Conservation (phyloP, 1,139 yeast genomes). For the Suhomyces guaymorum region DNA sequence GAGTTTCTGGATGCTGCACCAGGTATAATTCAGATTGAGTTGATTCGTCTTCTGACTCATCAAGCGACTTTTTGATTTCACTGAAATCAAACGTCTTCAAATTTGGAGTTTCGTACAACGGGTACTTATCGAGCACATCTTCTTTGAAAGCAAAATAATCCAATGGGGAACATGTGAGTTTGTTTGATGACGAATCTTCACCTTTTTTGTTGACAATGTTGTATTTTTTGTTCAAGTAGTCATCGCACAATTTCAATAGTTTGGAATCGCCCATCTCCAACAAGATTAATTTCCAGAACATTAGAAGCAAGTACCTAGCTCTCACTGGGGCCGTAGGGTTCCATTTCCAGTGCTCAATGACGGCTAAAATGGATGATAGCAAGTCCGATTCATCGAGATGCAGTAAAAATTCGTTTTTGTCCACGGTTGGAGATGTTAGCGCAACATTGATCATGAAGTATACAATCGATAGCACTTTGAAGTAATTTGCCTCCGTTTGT, state of each 20-base stretch:
- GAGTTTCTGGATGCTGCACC: too few species aligned
- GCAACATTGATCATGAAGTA: constrained; percentile 47
- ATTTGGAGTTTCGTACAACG: constrained; percentile 47
- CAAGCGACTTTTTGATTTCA: constrained; percentile 16
- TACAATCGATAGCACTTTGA: constrained; percentile 51
- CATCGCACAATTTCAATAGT: constrained; percentile 48
- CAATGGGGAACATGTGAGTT: constrained; percentile 64
- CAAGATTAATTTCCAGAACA: constrained; percentile 61
- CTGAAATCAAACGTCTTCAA: constrained; percentile 21
- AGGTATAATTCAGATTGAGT: background rate
- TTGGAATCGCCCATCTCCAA: constrained; percentile 64
- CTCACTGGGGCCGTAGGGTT: constrained; percentile 31
- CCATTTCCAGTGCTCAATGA: constrained; percentile 73
- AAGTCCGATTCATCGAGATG: constrained; percentile 31
- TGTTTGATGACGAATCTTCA: constrained; percentile 20
- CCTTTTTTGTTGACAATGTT: constrained; percentile 38
- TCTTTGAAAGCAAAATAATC: constrained; percentile 80
- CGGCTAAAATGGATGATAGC: constrained; percentile 46
- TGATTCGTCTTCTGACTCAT: constrained; percentile 5
- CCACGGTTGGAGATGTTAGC: constrained; percentile 17
- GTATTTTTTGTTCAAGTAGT: constrained; percentile 46
- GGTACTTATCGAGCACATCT: constrained; percentile 73
- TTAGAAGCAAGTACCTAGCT: constrained; percentile 52
- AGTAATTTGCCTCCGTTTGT: constrained; percentile 18
- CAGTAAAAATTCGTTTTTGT: constrained; percentile 22